These are phyloP conservation scores for Hericium coralloides DNA, from an alignment of 768 basidiomycete species.

Conservation along the genomic window DNA sequence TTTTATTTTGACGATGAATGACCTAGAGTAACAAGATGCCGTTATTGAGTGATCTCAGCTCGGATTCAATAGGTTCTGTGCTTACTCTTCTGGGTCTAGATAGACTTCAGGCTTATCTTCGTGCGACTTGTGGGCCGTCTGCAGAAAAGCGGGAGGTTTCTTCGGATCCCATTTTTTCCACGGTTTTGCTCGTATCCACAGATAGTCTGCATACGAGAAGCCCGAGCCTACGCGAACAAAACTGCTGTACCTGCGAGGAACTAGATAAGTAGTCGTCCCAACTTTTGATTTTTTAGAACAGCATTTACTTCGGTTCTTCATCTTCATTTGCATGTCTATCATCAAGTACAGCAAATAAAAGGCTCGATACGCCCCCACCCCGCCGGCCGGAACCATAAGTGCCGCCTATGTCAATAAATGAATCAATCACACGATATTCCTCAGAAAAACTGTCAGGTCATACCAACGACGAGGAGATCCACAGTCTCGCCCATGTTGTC, in stretches of 20 bases:
- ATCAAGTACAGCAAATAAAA: constrained; percentile 85
- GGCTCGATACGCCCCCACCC: constrained; percentile 80
- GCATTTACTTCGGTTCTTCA: constrained; percentile 53
- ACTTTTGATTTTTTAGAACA: neutral
- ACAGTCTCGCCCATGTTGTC: constrained; percentile 91
- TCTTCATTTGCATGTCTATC: constrained; percentile 51
- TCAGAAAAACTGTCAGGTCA: constrained; percentile 14
- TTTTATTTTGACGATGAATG: constrained; percentile 90
- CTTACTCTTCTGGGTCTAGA: constrained; percentile 82
- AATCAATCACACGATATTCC: too few relatives aligned
- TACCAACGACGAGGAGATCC: constrained; percentile 85
- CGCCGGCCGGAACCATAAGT: constrained; percentile 85
- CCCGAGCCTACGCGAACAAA: constrained; percentile 92
- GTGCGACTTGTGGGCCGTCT: constrained; percentile 46
- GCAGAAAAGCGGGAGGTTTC: constrained; percentile 60
- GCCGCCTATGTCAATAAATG: constrained; percentile 41
- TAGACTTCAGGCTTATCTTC: constrained; percentile 90
- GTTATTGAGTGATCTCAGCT: neutral
- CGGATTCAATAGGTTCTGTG: neutral
- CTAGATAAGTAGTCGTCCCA: neutral
- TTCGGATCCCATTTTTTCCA: constrained; percentile 80
- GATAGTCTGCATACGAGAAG: constrained; percentile 76
- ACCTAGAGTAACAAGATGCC: constrained; percentile 37
- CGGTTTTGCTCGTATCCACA: constrained; percentile 72
- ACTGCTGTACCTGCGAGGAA: constrained; percentile 55